Conservation (phyloP, 257 asterid genomes). For the Eucommia ulmoides region DNA sequence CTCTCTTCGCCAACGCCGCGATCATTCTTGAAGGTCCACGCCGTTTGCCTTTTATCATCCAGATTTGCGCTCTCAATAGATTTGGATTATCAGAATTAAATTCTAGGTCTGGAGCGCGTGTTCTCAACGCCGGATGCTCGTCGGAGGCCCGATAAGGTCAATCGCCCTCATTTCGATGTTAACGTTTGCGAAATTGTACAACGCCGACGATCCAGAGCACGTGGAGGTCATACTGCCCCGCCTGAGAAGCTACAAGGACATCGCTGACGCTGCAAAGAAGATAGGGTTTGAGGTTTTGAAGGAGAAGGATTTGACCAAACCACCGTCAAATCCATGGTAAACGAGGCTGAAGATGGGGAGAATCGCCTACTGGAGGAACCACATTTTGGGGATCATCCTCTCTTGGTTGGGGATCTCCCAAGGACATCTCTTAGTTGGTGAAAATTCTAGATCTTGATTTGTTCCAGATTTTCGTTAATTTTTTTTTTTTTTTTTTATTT, state of each 20-base stretch:
- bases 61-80: too few species aligned
- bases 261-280: background rate
- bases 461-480: too few species aligned
- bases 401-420: background rate
- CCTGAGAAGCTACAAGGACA: background rate
- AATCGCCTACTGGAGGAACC: constrained; percentile 1
- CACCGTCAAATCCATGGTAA: constrained; percentile 1
- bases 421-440: too few species aligned
- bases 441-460: too few species aligned
- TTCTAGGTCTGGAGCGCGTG: background rate
- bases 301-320: background rate
- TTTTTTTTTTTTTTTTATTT: too few species aligned
- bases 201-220: background rate
- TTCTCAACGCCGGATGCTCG: background rate
- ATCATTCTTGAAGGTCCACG: background rate
- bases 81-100: too few species aligned
- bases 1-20: background rate
- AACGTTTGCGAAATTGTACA: background rate
- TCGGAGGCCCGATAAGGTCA: background rate
- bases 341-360: constrained; percentile 3
- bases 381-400: background rate
- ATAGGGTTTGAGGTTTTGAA: background rate
- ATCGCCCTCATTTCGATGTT: background rate
- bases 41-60: background rate
- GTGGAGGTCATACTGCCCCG: background rate